Evolutionary conservation across 371 early-diverging fungal genomes (phyloP).

Genomic region (Mortierella sp.): DNA sequence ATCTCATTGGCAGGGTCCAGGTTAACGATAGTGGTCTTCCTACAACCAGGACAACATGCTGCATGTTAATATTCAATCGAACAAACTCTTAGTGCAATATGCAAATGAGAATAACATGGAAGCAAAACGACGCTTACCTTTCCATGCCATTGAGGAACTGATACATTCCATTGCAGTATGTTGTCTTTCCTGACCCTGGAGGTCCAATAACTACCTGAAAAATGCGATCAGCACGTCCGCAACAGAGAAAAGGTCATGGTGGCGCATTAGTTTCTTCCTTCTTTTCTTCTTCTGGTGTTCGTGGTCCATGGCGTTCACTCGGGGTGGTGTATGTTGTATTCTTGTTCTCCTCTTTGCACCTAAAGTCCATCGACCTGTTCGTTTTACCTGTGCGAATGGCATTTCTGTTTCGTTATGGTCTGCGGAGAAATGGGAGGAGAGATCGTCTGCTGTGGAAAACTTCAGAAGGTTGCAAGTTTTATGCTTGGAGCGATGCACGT

Average conservation of each 20-base stretch:
- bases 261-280: background rate
- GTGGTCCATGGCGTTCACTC: background rate
- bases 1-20: conserved; percentile 98
- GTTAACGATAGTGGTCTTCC: conserved; percentile 93
- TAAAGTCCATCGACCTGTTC: background rate
- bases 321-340: background rate
- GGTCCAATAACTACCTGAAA: conserved; percentile 93
- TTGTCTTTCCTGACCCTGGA: conserved; percentile 98
- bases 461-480: background rate
- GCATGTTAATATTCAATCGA: background rate
- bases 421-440: conserved; percentile 1
- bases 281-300: background rate
- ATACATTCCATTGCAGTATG: conserved; percentile 94
- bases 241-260: background rate
- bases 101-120: background rate
- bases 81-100: no score
- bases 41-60: conserved; percentile 37
- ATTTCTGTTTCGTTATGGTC: conserved; percentile 8
- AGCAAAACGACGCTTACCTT: conserved; percentile 62
- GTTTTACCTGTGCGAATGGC: conserved; percentile 57
- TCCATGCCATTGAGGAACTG: conserved; percentile 89
- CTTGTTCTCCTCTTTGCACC: background rate
- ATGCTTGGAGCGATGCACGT: background rate
- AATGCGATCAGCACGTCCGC: background rate
- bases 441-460: background rate